A percentile compares a stretch with the other conserved stretches of the same genome.
Conservation (phyloP, 2,329 filamentous ascomycete genomes). For the Stagonosporopsis vannaccii region DNA sequence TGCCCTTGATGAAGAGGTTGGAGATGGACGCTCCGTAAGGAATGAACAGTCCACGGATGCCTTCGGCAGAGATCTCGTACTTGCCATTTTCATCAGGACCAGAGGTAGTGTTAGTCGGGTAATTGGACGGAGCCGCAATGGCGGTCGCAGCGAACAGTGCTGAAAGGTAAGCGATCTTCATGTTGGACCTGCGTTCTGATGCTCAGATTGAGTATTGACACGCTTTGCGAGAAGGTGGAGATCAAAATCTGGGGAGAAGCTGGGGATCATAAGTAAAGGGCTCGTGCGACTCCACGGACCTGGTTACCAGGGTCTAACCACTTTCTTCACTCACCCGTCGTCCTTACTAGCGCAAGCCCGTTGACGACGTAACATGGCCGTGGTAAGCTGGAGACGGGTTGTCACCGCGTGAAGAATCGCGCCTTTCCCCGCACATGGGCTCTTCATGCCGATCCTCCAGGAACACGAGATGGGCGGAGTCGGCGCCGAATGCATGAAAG, state of each 20-base stretch:
- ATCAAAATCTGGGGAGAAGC: constrained; percentile 21
- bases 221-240: constrained; percentile 18
- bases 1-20: constrained; percentile 74
- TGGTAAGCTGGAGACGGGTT: constrained; percentile 21
- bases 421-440: constrained; percentile 37
- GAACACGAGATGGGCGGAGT: constrained; percentile 36
- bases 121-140: constrained; percentile 36
- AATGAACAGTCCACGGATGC: constrained; percentile 73
- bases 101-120: constrained; percentile 30
- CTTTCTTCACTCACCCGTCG: constrained; percentile 19
- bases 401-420: constrained; percentile 24
- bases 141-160: constrained; percentile 37
- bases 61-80: constrained; percentile 73
- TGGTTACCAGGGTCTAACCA: constrained; percentile 29
- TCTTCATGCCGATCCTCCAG: constrained; percentile 31
- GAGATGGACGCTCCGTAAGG: constrained; percentile 77
- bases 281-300: constrained; percentile 23
- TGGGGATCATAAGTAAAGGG: constrained; percentile 23
- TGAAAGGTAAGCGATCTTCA: constrained; percentile 35
- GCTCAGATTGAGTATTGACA: constrained; percentile 22
- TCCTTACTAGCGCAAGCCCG: constrained; percentile 14
- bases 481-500: constrained; percentile 7
- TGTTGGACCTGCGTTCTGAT: constrained; percentile 25
- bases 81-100: constrained; percentile 59
- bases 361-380: constrained; percentile 22